Evolutionary conservation across 495 filamentous ascomycete genomes (phyloP).

Genomic region (Penicillium robsamsonii): DNA sequence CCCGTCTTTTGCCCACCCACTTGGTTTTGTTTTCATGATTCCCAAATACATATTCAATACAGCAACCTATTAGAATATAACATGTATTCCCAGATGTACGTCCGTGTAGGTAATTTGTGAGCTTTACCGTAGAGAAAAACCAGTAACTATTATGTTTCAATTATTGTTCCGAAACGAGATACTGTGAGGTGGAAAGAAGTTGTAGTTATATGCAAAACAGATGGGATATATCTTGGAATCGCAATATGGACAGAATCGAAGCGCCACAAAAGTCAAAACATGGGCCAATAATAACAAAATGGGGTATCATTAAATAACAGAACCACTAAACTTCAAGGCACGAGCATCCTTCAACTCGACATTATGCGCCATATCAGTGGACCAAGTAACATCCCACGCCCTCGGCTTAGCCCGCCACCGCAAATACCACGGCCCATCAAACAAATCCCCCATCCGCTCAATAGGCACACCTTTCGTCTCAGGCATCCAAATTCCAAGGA

Average conservation of each 20-base stretch:
- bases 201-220: neutral
- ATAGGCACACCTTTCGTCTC: constrained; percentile 48
- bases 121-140: no score
- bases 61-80: neutral
- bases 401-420: constrained; percentile 38
- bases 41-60: neutral
- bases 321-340: neutral
- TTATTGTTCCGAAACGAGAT: no score
- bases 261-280: neutral
- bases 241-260: neutral
- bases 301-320: constrained; percentile 6
- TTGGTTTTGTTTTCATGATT: constrained; percentile 13
- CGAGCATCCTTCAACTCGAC: constrained; percentile 5
- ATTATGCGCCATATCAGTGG: constrained; percentile 8
- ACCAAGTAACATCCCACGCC: constrained; percentile 6
- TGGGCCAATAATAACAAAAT: neutral
- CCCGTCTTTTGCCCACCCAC: neutral
- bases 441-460: constrained; percentile 47
- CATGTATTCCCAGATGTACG: neutral
- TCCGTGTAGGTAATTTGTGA: neutral
- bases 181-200: neutral
- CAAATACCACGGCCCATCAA: constrained; percentile 44
- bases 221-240: neutral
- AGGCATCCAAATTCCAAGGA: constrained; percentile 48
- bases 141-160: no score